Base-by-base conservation (phyloP, 2,329 filamentous ascomycete species). In the Huntiella bhutanensis region DNA sequence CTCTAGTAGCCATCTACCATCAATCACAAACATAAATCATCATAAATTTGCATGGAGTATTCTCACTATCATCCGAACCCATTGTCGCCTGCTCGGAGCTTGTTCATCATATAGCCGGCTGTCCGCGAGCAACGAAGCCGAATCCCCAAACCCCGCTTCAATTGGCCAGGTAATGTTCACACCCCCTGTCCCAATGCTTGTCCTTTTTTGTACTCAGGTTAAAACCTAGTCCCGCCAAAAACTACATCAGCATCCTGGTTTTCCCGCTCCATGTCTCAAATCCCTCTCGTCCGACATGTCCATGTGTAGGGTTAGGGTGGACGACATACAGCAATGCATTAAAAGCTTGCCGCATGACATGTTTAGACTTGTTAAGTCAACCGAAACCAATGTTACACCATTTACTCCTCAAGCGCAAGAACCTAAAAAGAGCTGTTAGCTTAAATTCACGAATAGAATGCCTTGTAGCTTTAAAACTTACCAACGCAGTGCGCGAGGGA, bases 401-500 rank as follows among this genome's bases (percentile, higher is more conserved):
- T 34, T 43, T 38, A 33, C 16, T 47, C 36, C 34, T 47, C 47
- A 37, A 28, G 37, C 17, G 42, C 47, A 16, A 49, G 33, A 32
- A 49, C 47, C 47, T 49, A 43, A 13, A 45, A 37, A 41, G 13
- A 35, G 15, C 19, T n/a, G 19, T 43, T 43, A 43, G 28, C n/a
- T 47, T 43, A 34, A 40, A 36, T 33, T 17, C 33, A 44, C 33
- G 5, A n/a, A 38, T 42, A 2, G 35, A 49, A 43, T 48, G 45
- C 48, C 49, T 47, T 47, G 32, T n/a, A 13, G 6, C 6, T 11
- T 8, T 35, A 36, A 50, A 45, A 65, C 73, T 65, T 66, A 93
- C 87, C 60, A 95, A 66, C 15, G 85, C 88, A 51, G 81, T 86
- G 55, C 88, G 71, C 45, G 75, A 75, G 12, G 88, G 88, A 51